These are phyloP conservation scores for Chlamydomonas reinhardtii DNA, from an alignment of 163 green algal species.

Conservation along the genomic window DNA sequence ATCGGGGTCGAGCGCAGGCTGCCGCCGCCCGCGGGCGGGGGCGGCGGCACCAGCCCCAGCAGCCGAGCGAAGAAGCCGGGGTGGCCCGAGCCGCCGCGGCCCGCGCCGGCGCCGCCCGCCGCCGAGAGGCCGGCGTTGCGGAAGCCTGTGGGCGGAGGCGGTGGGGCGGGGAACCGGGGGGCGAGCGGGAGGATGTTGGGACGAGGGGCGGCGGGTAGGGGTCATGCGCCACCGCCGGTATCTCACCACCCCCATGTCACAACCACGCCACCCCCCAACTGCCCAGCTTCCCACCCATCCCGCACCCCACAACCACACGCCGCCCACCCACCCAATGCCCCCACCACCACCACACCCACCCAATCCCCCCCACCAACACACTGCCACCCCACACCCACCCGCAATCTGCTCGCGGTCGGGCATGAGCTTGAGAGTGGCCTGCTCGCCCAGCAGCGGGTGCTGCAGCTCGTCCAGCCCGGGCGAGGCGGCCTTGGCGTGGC, in stretches of 20 bases:
- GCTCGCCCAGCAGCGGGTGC: slow-evolving; percentile 89
- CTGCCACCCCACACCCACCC: background rate
- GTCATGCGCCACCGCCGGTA: too few species aligned
- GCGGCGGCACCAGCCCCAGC: slow-evolving; percentile 43
- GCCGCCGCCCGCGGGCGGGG: background rate
- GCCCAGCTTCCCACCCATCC: too few species aligned
- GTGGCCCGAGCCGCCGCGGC: background rate
- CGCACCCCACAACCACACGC: too few species aligned
- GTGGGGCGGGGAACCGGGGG: background rate
- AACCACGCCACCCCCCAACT: too few species aligned
- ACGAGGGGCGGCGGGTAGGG: too few species aligned
- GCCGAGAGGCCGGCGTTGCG: background rate
- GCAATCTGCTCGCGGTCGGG: slow-evolving; percentile 56
- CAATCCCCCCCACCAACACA: background rate
- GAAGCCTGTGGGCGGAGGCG: slow-evolving; percentile 22
- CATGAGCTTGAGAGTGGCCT: slow-evolving; percentile 86
- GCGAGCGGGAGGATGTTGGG: too few species aligned
- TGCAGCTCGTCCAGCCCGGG: slow-evolving; percentile 74
- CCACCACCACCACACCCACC: too few species aligned
- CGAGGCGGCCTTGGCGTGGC: background rate
- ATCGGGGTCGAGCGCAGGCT: slow-evolving; percentile 58
- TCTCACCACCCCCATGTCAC: too few species aligned
- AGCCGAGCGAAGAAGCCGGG: slow-evolving; percentile 47
- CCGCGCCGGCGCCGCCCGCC: background rate
- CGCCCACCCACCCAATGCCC: too few species aligned